phyloP scores from a whole-genome alignment of 805 yeast species.

The Myxozyma neglecta region DNA sequence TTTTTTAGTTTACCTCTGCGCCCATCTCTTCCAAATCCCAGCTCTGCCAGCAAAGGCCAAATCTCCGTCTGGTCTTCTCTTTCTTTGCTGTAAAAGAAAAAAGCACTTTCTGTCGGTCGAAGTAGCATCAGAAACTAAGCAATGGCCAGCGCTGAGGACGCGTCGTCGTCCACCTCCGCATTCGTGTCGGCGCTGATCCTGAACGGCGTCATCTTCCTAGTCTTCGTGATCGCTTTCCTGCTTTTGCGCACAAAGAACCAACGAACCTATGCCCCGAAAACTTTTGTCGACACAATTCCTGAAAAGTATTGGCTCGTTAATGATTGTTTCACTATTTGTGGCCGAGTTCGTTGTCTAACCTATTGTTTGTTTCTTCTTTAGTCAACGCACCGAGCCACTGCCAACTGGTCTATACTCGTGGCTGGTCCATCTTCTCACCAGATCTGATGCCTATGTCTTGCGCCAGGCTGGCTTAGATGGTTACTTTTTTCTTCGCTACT shows the following conservation, averaged over 20 bases:
- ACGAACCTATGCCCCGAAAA: constrained; percentile 82
- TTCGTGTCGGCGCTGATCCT: constrained; percentile 70
- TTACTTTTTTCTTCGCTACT: constrained; percentile 80
- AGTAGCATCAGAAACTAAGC: neutral
- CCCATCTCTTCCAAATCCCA: neutral
- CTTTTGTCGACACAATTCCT: constrained; percentile 58
- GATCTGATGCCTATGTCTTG: constrained; percentile 72
- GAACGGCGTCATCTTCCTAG: constrained; percentile 65
- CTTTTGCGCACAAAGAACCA: constrained; percentile 63
- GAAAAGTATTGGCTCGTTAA: constrained; percentile 24
- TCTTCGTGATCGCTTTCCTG: constrained; percentile 62
- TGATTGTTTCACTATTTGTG: neutral
- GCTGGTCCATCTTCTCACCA: constrained; percentile 62
- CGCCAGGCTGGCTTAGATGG: constrained; percentile 94
- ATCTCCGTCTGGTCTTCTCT: neutral
- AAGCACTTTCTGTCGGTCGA: neutral
- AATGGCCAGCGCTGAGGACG: constrained; percentile 10
- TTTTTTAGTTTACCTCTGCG: neutral
- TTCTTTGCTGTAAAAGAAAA: neutral
- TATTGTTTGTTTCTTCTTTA: neutral
- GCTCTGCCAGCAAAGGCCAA: neutral
- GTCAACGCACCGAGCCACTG: constrained; percentile 62
- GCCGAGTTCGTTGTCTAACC: neutral
- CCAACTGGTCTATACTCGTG: constrained; percentile 69
- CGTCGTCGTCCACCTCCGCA: constrained; percentile 61